Percentiles rank a stretch among this genome's conserved stretches.
Conservation (phyloP, 352 stramenopile species). For the Phytopythium montanum region DNA sequence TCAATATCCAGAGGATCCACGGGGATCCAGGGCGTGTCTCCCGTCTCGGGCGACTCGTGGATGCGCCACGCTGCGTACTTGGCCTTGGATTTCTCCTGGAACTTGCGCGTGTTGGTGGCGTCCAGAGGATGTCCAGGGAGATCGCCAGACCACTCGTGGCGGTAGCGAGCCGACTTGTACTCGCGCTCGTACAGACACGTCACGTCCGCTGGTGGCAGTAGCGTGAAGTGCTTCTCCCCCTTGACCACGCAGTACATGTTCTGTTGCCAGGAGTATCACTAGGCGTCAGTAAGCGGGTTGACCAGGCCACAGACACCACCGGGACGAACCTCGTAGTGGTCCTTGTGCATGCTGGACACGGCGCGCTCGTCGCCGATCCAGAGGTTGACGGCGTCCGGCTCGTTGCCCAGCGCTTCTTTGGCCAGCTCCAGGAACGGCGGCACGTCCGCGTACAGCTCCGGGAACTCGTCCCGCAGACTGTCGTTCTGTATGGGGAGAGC, state of each 20-base stretch:
- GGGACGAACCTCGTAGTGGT: constrained; percentile 91
- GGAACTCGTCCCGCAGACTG: constrained; percentile 69
- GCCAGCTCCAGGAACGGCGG: constrained; percentile 53
- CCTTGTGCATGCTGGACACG: constrained; percentile 97
- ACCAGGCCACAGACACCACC: background rate
- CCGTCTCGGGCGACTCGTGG: constrained; percentile 38
- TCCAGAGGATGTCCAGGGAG: constrained; percentile 16
- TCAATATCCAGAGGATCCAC: constrained; percentile 75
- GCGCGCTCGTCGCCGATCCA: constrained; percentile 97
- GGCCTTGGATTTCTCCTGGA: constrained; percentile 46
- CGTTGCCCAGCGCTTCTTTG: constrained; percentile 70
- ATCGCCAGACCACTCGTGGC: constrained; percentile 18
- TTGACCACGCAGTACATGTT: constrained; percentile 98
- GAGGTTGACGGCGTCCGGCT: constrained; percentile 92
- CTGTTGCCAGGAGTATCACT: constrained; percentile 19
- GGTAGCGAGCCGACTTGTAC: constrained; percentile 61
- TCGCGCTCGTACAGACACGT: constrained; percentile 88
- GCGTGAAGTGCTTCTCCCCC: constrained; percentile 94
- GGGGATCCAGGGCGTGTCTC: constrained; percentile 74
- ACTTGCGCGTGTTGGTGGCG: constrained; percentile 26
- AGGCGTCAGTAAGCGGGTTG: background rate
- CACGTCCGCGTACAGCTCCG: constrained; percentile 57
- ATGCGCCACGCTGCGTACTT: constrained; percentile 44
- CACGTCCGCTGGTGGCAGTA: constrained; percentile 87
- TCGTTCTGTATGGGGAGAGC: constrained; percentile 61